Conservation (phyloP, 192 early-diverging fungal genomes). For the Gonapodya sp. region DNA sequence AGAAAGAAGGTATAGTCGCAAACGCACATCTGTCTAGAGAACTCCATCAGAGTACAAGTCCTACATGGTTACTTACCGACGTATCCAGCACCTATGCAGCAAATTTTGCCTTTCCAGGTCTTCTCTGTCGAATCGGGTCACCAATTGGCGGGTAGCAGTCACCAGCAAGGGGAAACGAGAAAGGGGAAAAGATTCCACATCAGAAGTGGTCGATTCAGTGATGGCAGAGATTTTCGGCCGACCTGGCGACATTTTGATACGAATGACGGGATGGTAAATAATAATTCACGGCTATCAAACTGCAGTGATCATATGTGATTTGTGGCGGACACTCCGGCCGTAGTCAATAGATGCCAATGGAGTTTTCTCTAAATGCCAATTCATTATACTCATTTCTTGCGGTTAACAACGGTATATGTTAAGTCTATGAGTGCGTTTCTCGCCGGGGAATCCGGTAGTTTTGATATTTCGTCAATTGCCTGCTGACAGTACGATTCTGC, state of each 20-base stretch:
- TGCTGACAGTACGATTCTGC: constrained; percentile 64
- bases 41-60: background rate
- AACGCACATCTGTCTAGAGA: background rate
- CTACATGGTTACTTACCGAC: constrained; percentile 55
- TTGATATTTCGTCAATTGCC: constrained; percentile 57
- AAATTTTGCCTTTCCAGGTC: constrained; percentile 46
- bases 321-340: no score
- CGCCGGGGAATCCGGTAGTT: constrained; percentile 66
- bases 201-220: no score
- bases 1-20: background rate
- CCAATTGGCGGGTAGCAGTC: background rate
- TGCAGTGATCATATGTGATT: no score
- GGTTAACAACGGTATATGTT: constrained; percentile 67
- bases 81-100: constrained; percentile 94
- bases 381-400: constrained; percentile 49
- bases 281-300: no score
- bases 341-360: no score
- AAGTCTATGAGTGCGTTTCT: constrained; percentile 67
- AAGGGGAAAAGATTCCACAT: background rate
- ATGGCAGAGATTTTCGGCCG: no score
- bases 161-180: background rate
- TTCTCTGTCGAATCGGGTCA: background rate
- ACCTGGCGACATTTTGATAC: no score
- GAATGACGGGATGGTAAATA: no score
- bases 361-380: background rate